Evolutionary conservation across 169 alveolate genomes (phyloP), one percentile per base, ranked within the genome.

Genomic region (Plasmodium yoelii): DNA sequence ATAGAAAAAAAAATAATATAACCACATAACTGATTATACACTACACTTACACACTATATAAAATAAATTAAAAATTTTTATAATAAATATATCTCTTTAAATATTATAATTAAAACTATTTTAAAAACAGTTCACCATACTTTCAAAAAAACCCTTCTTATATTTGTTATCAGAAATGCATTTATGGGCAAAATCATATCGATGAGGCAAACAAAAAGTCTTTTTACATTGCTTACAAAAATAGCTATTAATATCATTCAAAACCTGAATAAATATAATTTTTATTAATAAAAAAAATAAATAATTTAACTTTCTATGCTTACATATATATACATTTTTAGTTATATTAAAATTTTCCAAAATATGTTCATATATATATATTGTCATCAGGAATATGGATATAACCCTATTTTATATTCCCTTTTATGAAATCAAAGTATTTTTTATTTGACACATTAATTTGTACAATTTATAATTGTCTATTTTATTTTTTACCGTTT

Each of bases 161-260:
- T 42, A n/a, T 13, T 26, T 13, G 63, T 53, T 59, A 28, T 80
- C 34, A 5, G n/a, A 34, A 34, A 34, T 34, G 46, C 90, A 80
- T 22, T 71, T 60, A 49, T 80, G 90, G 10, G 73, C 8, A 59
- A 42, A 57, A 46, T 46, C 34, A 26, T 80, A 55, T 19, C 90
- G 53, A 15, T 80, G 90, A 26, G 80, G 61, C 24, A 80, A 69
- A 49, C 90, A 80, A 46, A 65, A 80, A n/a, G 13, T 80, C 63
- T 44, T 80, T 80, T 67, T 80, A 39, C 90, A 80, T 22, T 80
- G 42, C 55, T 67, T 80, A 59, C 90, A 80, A 44, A 59, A 53
- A 47, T 80, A 80, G 56, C 34, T 80, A 46, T 80, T 80, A 60
- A 80, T 80, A 13, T 15, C 90, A 59, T 80, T 80, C 61, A 80